Percentiles rank a stretch among this genome's conserved stretches.
Evolutionary conservation across 768 basidiomycete genomes (phyloP).

Genomic region (Tylopilus plumbeoviolaceoides): DNA sequence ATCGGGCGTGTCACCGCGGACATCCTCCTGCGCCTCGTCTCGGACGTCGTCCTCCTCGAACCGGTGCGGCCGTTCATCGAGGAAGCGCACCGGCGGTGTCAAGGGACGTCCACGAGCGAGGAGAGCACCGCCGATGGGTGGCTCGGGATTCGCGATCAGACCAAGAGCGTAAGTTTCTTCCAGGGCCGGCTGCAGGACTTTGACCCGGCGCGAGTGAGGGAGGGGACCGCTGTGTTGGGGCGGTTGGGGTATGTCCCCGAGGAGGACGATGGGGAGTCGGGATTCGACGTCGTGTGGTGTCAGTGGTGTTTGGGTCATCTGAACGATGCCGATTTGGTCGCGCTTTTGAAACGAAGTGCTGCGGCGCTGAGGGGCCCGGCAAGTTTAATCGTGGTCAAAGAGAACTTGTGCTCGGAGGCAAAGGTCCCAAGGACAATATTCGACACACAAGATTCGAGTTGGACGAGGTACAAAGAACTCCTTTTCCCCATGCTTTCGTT

Average conservation of each 20-base stretch:
- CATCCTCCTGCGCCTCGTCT: slow-evolving; percentile 84
- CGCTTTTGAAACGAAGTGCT: slow-evolving; percentile 65
- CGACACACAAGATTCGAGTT: slow-evolving; percentile 84
- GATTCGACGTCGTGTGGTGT: slow-evolving; percentile 92
- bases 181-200: slow-evolving; percentile 78
- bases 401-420: slow-evolving; percentile 74
- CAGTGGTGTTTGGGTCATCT: slow-evolving; percentile 97
- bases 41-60: slow-evolving; percentile 86
- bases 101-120: slow-evolving; percentile 34
- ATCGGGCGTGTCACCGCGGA: slow-evolving; percentile 89
- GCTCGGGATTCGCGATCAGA: slow-evolving; percentile 60
- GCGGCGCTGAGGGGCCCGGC: slow-evolving; percentile 50
- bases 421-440: slow-evolving; percentile 57
- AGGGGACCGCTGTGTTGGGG: slow-evolving; percentile 45
- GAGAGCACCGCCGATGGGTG: slow-evolving; percentile 38
- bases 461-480: slow-evolving; percentile 63
- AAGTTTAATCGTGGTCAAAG: slow-evolving; percentile 84
- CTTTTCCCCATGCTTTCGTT: slow-evolving; percentile 1
- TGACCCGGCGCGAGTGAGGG: slow-evolving; percentile 54
- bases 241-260: slow-evolving; percentile 64
- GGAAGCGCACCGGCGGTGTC: slow-evolving; percentile 53
- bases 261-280: slow-evolving; percentile 49
- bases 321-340: slow-evolving; percentile 67
- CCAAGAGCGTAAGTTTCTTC: slow-evolving; percentile 76
- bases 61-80: slow-evolving; percentile 77